Evolutionary conservation across 768 basidiomycete genomes (phyloP), one percentile per base, ranked within the genome.

Genomic region (Tylopilus felleus): DNA sequence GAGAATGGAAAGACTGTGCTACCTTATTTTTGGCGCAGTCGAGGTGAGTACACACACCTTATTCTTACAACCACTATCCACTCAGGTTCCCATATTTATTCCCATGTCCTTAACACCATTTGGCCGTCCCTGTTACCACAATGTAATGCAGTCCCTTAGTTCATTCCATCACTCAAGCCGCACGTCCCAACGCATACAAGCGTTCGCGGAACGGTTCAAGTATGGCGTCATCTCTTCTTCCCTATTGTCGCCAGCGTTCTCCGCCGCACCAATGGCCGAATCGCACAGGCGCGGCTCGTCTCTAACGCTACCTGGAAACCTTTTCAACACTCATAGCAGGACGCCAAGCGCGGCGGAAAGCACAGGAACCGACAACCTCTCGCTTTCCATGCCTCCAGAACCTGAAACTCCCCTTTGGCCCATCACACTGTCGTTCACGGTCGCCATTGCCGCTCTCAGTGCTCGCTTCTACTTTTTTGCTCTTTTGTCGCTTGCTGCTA

Each of bases 161-260:
- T 67, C 75, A 28, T 51, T 75, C 28, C 70, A 80, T 33, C 50
- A 57, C 39, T 68, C 75, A 6, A 65, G 71, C 39, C 65, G 72
- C 31, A 58, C 67, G 9, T 62, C 76, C 23, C 68, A 59, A 53
- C 66, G 73, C 7, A 67, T 75, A 4, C 78, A 71, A 57, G 75
- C 78, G 19, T 87, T 90, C 60, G 80, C 82, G 9, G 89, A 92
- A 70, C 85, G 80, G 39, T 90, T 92, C 80, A 90, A 90, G 67
- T 91, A 90, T 77, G 82, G 81, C 55, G 80, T 91, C 4, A 90
- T 91, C 55, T 89, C 89, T 4, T 90, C 89, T 3, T 83, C 88
- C 8, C 74, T 91, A 9, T 77, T 91, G n/a, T 81, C 86, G 4
- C 68, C 81, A 3, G 73, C 81, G 49, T 74, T 84, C 52, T 63